Percentiles rank a stretch among this genome's conserved stretches.
These are phyloP conservation scores for Xerocomus minutiporus DNA, from an alignment of 1,284 basidiomycete genomes.

Conservation along the genomic window DNA sequence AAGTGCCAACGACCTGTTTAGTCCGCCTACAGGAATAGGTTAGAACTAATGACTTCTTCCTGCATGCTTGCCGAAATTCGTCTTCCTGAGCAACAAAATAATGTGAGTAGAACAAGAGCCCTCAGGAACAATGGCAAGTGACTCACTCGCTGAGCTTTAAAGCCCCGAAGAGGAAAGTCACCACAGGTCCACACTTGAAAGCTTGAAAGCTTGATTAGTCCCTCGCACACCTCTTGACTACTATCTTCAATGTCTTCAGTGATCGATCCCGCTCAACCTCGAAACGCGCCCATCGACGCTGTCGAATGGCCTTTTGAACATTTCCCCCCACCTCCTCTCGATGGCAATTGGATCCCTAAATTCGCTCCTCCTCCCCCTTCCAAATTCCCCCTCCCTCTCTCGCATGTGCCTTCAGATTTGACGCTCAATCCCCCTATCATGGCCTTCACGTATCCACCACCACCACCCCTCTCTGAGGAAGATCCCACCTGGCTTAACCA, in stretches of 20 bases:
- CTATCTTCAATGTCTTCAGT: conserved; percentile 2
- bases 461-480: conserved; percentile 14
- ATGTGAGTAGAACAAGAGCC: background rate
- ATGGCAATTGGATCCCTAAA: conserved; percentile 25
- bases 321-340: conserved; percentile 26
- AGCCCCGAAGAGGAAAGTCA: background rate
- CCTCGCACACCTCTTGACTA: background rate
- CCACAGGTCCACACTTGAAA: background rate
- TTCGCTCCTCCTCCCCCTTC: conserved; percentile 15
- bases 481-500: conserved; percentile 26
- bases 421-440: conserved; percentile 26
- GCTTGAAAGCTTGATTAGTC: background rate
- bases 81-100: background rate
- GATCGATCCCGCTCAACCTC: background rate
- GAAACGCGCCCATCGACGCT: background rate
- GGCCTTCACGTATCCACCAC: conserved; percentile 25
- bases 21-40: too few species aligned
- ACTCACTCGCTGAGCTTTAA: too few species aligned
- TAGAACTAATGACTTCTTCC: too few species aligned
- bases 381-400: conserved; percentile 17
- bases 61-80: too few species aligned
- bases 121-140: background rate
- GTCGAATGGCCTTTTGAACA: conserved; percentile 27
- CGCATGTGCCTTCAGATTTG: conserved; percentile 10
- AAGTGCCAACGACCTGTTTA: too few species aligned